phyloP scores from a whole-genome alignment of 805 yeast genomes.

The Sugiyamaella floridensis region DNA sequence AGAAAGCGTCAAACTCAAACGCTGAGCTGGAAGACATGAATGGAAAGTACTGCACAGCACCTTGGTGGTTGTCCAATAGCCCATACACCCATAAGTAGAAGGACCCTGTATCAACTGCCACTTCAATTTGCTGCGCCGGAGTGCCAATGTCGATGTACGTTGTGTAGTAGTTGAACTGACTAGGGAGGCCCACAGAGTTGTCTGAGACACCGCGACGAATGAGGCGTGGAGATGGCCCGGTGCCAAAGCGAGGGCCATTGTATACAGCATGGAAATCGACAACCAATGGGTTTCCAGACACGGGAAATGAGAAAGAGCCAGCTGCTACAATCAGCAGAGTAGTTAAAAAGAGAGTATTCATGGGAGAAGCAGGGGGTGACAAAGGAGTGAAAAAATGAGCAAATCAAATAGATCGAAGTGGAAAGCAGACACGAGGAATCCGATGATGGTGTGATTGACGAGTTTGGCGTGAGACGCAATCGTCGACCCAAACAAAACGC shows the following conservation, averaged over 20 bases:
- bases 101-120: constrained; percentile 44
- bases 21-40: constrained; percentile 28
- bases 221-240: neutral
- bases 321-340: neutral
- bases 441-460: no score
- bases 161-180: constrained; percentile 25
- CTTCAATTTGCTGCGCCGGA: constrained; percentile 37
- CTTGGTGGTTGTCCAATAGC: constrained; percentile 12
- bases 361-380: neutral
- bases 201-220: neutral
- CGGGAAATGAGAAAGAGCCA: neutral
- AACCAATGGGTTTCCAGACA: neutral
- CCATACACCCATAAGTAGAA: constrained; percentile 43
- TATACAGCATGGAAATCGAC: neutral
- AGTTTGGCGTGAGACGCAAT: no score
- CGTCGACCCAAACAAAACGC: no score
- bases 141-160: constrained; percentile 36
- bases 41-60: constrained; percentile 25
- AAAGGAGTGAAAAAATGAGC: no score
- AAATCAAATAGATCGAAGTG: no score
- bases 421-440: no score
- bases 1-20: constrained; percentile 31
- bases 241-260: neutral
- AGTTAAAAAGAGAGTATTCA: neutral
- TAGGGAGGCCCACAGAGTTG: neutral